Evolutionary conservation across 1,284 basidiomycete genomes (phyloP).

Genomic region (Naganishia albida): DNA sequence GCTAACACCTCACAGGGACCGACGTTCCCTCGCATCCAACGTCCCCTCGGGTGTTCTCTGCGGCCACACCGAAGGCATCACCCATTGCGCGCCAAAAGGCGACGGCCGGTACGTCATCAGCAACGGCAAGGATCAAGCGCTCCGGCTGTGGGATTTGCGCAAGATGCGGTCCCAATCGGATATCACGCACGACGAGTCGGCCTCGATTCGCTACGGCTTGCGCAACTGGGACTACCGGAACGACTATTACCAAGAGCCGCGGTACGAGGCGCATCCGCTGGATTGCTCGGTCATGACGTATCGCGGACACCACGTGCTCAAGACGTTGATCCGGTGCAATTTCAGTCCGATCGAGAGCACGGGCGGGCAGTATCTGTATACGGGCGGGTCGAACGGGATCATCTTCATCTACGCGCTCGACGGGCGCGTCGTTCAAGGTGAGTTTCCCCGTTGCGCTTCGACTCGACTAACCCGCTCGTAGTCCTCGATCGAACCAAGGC

Average conservation of each 20-base stretch:
- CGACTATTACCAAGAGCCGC: constrained; percentile 64
- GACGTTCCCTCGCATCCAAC: constrained; percentile 76
- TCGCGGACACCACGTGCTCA: constrained; percentile 85
- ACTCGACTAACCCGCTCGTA: constrained; percentile 34
- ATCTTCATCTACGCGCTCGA: constrained; percentile 90
- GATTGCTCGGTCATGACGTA: constrained; percentile 97
- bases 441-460: constrained; percentile 35
- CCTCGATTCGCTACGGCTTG: constrained; percentile 62
- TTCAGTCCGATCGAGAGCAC: constrained; percentile 92
- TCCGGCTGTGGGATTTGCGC: constrained; percentile 90
- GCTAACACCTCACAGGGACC: constrained; percentile 65
- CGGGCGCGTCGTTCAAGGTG: constrained; percentile 69
- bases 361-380: constrained; percentile 89
- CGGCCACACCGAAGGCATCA: constrained; percentile 93
- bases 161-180: constrained; percentile 80
- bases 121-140: constrained; percentile 95
- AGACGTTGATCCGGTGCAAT: constrained; percentile 92
- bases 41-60: constrained; percentile 89
- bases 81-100: constrained; percentile 79
- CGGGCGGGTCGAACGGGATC: constrained; percentile 60
- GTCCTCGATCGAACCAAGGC: constrained; percentile 78
- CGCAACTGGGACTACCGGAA: constrained; percentile 65
- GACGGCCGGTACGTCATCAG: constrained; percentile 94
- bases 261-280: constrained; percentile 67
- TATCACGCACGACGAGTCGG: constrained; percentile 61